phyloP scores from a whole-genome alignment of 208 protist genomes.

The Trypanosoma melophagium region DNA sequence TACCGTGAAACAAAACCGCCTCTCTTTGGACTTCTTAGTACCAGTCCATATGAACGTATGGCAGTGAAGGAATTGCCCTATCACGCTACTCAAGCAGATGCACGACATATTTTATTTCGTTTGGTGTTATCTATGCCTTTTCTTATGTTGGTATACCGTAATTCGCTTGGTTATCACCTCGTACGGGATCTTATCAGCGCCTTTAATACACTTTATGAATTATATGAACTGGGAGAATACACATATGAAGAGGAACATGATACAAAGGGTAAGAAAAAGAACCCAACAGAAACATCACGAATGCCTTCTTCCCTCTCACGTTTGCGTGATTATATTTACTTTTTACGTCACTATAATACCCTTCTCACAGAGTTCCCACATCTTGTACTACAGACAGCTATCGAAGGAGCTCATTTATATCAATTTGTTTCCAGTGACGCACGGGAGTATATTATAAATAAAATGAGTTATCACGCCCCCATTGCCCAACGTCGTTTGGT shows the following conservation, averaged over 20 bases:
- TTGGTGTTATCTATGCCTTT: constrained; percentile 63
- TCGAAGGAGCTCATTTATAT: constrained; percentile 37
- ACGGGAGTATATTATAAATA: constrained; percentile 30
- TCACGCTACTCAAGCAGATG: constrained; percentile 36
- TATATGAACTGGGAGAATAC: constrained; percentile 49
- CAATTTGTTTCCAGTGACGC: constrained; percentile 32
- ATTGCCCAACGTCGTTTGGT: constrained; percentile 10
- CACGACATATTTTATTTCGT: constrained; percentile 53
- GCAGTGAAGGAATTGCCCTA: constrained; percentile 75
- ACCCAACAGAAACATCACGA: not conserved
- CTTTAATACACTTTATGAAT: constrained; percentile 68
- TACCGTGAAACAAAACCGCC: constrained; percentile 12
- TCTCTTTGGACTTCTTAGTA: constrained; percentile 13
- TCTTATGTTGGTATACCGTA: constrained; percentile 58
- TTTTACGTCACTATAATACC: constrained; percentile 61
- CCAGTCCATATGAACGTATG: constrained; percentile 45
- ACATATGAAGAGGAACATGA: constrained; percentile 15
- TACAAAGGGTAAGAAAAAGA: constrained; percentile 1
- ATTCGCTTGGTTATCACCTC: constrained; percentile 57
- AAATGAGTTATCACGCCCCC: constrained; percentile 22
- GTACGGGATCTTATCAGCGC: constrained; percentile 66
- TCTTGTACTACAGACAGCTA: constrained; percentile 52
- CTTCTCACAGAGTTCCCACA: constrained; percentile 48
- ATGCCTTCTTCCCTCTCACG: constrained; percentile 32
- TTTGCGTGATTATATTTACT: constrained; percentile 74